Base-by-base conservation (phyloP, 148 eudicot species). In the Agrostemma githago region DNA sequence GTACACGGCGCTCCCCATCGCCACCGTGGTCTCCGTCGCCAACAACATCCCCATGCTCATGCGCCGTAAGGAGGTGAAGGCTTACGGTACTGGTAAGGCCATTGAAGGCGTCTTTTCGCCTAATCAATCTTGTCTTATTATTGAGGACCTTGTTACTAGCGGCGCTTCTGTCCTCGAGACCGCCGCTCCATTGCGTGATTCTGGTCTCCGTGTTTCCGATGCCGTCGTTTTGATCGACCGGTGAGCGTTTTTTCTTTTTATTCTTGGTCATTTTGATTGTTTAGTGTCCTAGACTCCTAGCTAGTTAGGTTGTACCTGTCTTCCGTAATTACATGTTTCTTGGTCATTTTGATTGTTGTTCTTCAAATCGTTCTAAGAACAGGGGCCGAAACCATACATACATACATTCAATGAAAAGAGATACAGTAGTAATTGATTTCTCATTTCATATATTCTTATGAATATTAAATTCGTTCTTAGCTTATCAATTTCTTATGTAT, bases 151-250 rank as follows among this genome's bases (percentile, higher is more conserved):
- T 68, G 97, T 92, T 42, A 92, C 97, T 6, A 92, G 96, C 16
- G 97, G 97, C 15, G 89, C 91, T 12, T 92, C 96, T n/a, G 97
- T 92, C 6, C 86, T 92, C 40, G 97, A 92, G 73, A 92, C 97
- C 12, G 93, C 86, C 12, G 86, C 82, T 58, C 97, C 96, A 12
- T 76, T 92, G 34, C 74, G 97, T 4, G 86, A 84, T 2, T 87
- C 78, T 3, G 97, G 97, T 7, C 78, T 92, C 41, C 83, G 16
- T 69, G 97, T 92, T 16, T 84, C 86, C 12, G 97, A 92, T 21
- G 97, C 85, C 1, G 97, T 92, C 20, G 97, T 92, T 60, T 68
- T 92, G 69, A 92, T 92, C 21, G 97, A 92, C 42, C 82, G 84
- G 84, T 82, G 37, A 48, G 74, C 3, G 43, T 11, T 0, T 41